Evolutionary conservation across 2,329 filamentous ascomycete genomes (phyloP), one percentile per base, ranked within the genome.

Genomic region (Paraphoma sp.): DNA sequence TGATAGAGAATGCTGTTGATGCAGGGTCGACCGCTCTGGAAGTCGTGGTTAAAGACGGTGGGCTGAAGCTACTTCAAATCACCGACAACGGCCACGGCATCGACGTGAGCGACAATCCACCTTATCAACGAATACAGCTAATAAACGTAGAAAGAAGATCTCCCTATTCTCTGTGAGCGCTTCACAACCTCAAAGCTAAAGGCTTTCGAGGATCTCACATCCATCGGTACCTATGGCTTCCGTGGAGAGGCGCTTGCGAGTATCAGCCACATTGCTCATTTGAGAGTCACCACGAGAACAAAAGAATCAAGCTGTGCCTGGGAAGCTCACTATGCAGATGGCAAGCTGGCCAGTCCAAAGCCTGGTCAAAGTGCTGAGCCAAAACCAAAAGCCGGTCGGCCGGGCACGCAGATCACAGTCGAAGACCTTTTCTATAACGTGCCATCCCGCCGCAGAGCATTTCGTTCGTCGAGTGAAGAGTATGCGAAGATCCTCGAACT

Each of bases 341-440:
- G 95, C 12, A 91, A 88, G 64, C 83, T 98, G 44, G 85, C 87
- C 6, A 89, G 94, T 12, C 82, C 91, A 9, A 98, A 98, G 73
- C 93, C 94, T 10, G 94, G 94, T 11, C 93, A 97, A 73, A 87
- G 84, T 62, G 83, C 90, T 1, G 93, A 96, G 41, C 95, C 95
- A 2, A 97, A 92, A 72, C 88, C 92, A 4, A 91, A 89, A 40
- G 94, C 95, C 45, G 95, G 95, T 14, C 87, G 93, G 14, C 89
- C 87, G 60, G 95, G 95, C 7, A 99, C 95, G 2, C 93, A 97
- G 70, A 97, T 99, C 69, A 93, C 92, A 0, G 93, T 99, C 14
- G 94, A 99, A 72, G 95, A 99, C 74, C 80, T 99, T 10, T 99
- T 99, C 76, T 99, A 97, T 82, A 99, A 97, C 69, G 87, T 98